Base-by-base conservation (phyloP, 2,329 filamentous ascomycete species). In the Aspergillus sp. region DNA sequence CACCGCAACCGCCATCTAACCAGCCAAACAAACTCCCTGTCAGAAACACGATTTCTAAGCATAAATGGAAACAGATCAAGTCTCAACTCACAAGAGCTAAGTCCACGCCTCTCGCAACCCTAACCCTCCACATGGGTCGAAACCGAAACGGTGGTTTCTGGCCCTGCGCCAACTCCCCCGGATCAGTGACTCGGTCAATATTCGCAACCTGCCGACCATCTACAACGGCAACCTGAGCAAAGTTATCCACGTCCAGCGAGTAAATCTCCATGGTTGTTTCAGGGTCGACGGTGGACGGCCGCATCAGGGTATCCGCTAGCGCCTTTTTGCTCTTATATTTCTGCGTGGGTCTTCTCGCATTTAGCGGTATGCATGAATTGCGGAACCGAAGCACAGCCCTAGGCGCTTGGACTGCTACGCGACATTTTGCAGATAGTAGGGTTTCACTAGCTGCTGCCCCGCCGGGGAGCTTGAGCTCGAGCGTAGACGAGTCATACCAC, bases 91-190 rank as follows among this genome's bases (percentile, higher is more conserved):
- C 61, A 49, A 63, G 17, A n/a, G 59, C 56, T 19, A 64, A 34
- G 56, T 64, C 62, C 39, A 64, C 55, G 3, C 62, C 59, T 19
- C 42, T 24, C 5, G 61, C 59, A 54, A 64, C 48, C 11, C 51
- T 54, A n/a, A 61, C 59, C 17, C 37, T 59, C 62, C 62, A 64
- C 48, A 56, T 60, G 0, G 62, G 61, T 19, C 62, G 55, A 30
- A 60, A 59, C 3, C 61, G 57, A 54, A 61, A 64, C 20, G 59
- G 61, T 13, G 58, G 57, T 45, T 55, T 57, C 30, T 63, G 62
- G 3, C 62, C 62, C 48, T 63, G 57, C 4, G 49, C 52, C 13
- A 64, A 41, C 19, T 59, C 50, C 11, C 41, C 46, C 1, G 40
- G 56, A 19, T 63, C 53, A 15, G 56, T 63, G 13, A 64, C 33